Conservation (phyloP, 768 basidiomycete genomes). For the Lactarius indigo region DNA sequence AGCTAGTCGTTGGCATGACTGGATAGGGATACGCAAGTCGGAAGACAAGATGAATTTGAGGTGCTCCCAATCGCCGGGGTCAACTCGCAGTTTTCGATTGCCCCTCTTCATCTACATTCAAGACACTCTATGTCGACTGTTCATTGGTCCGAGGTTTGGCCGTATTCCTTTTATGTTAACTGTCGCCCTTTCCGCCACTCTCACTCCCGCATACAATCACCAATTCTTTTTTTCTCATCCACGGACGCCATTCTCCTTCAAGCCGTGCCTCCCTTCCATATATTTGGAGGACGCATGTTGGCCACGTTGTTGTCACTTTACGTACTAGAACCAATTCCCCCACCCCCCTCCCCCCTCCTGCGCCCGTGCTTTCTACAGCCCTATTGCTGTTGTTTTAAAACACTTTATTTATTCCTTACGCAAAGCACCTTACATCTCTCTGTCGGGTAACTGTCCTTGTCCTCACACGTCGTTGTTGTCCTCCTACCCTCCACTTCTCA, state of each 20-base stretch:
- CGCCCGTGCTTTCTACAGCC: conserved; percentile 32
- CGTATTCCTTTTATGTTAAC: conserved; percentile 18
- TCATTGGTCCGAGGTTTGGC: conserved; percentile 20
- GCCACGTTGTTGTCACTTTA: conserved; percentile 16
- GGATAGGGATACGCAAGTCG: conserved; percentile 35
- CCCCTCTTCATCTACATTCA: conserved; percentile 16
- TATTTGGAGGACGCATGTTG: conserved; percentile 6
- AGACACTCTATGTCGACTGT: conserved; percentile 23
- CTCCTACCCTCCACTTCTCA: conserved; percentile 60
- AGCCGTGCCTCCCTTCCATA: conserved; percentile 29
- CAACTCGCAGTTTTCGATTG: conserved; percentile 14
- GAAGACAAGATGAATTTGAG: conserved; percentile 16
- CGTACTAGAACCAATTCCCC: conserved; percentile 23
- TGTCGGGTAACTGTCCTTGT: conserved; percentile 21
- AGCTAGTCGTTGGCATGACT: conserved; percentile 39
- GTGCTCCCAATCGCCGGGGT: conserved; percentile 14
- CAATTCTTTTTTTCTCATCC: conserved; percentile 38
- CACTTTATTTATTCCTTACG: conserved; percentile 20
- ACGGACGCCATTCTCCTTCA: conserved; percentile 79
- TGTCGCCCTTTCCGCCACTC: conserved; percentile 26
- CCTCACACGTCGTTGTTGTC: conserved; percentile 48
- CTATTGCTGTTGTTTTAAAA: conserved; percentile 21
- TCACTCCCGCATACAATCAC: conserved; percentile 37
- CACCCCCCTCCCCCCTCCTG: conserved; percentile 18
- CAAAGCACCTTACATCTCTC: conserved; percentile 21